Conservation (phyloP, 177 flowering plant genomes). For the Vitis hybrid region DNA sequence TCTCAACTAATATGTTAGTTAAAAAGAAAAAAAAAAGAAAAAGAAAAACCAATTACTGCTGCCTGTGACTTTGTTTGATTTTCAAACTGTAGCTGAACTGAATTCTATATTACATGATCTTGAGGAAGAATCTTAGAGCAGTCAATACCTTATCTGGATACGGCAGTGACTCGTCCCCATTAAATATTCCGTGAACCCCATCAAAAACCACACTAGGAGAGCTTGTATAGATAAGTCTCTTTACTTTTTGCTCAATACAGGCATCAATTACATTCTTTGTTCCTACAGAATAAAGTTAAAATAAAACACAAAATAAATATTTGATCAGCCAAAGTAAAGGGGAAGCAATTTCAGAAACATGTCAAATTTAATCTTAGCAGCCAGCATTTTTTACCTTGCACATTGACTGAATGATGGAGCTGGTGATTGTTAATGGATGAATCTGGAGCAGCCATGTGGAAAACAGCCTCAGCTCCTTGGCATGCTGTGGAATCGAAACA, state of each 20-base stretch:
- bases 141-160: slow-evolving; percentile 71
- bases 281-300: slow-evolving; percentile 39
- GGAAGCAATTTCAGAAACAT: neutral
- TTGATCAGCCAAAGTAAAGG: neutral
- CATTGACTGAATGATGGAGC: slow-evolving; percentile 92
- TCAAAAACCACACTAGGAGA: slow-evolving; percentile 98
- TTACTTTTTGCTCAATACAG: slow-evolving; percentile 74
- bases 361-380: neutral
- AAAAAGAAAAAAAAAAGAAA: neutral
- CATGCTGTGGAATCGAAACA: slow-evolving; percentile 43
- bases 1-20: neutral
- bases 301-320: slow-evolving; percentile 13
- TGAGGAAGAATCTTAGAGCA: slow-evolving; percentile 2
- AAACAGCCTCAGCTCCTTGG: slow-evolving; percentile 82
- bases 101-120: neutral
- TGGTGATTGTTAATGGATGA: slow-evolving; percentile 85
- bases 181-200: slow-evolving; percentile 74
- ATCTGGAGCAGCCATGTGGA: slow-evolving; percentile 99
- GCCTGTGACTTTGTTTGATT: neutral
- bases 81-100: neutral
- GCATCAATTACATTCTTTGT: slow-evolving; percentile 89
- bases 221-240: slow-evolving; percentile 86
- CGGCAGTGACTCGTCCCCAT: slow-evolving; percentile 81
- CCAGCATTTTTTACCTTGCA: slow-evolving; percentile 51
- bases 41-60: neutral